Percentiles rank a stretch among this genome's conserved stretches.
Evolutionary conservation across 2,329 filamentous ascomycete genomes (phyloP).

Genomic region (Escovopsis sp.): DNA sequence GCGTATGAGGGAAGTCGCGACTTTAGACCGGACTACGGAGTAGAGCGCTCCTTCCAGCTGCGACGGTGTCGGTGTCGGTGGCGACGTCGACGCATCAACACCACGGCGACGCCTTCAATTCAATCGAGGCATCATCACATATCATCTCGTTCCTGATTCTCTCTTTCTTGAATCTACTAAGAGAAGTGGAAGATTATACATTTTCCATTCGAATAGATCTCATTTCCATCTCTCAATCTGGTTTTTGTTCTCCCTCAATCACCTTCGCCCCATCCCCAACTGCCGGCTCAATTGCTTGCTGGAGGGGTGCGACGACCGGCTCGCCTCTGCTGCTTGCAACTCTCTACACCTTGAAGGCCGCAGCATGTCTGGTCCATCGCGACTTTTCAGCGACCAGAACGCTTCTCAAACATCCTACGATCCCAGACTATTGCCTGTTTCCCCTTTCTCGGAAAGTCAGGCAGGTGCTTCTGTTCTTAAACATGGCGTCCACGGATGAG

Average conservation of each 20-base stretch:
- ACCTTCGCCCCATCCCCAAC: too few relatives aligned
- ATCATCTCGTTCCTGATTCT: neutral
- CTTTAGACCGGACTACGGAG: too few relatives aligned
- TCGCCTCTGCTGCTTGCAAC: too few relatives aligned
- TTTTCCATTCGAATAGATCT: neutral
- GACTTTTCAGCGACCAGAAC: conserved; percentile 5
- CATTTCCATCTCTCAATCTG: neutral
- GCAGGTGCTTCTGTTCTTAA: neutral
- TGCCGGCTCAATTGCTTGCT: too few relatives aligned
- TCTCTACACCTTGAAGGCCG: neutral
- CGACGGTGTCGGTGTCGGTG: neutral
- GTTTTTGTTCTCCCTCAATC: neutral
- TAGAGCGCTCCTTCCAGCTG: too few relatives aligned
- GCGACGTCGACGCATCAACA: too few relatives aligned
- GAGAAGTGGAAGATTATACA: too few relatives aligned
- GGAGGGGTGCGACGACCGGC: too few relatives aligned
- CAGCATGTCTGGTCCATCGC: conserved; percentile 7
- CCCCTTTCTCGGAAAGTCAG: too few relatives aligned
- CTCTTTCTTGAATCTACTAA: neutral
- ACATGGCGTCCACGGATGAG: conserved; percentile 2
- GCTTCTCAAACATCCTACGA: neutral
- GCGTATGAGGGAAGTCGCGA: too few relatives aligned
- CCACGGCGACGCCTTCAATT: too few relatives aligned
- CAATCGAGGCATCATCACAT: too few relatives aligned
- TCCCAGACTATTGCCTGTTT: neutral